Percentiles rank a stretch among this genome's conserved stretches.
Evolutionary conservation across 1,139 yeast species (phyloP).

Genomic region (Hyphopichia buzzinii): DNA sequence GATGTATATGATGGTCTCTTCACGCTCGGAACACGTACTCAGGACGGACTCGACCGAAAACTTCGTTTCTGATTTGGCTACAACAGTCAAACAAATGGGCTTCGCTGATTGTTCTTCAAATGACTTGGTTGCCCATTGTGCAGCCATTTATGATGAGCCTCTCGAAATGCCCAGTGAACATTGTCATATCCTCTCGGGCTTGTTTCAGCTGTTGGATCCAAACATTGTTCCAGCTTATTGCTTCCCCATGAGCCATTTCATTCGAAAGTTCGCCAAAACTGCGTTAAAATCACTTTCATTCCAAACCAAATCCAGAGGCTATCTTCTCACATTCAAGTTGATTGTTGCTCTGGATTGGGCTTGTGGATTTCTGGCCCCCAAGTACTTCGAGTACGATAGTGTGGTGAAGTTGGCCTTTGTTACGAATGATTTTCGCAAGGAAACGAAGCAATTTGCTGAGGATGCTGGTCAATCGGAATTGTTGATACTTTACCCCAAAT

Average conservation of each 20-base stretch:
- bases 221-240: constrained; percentile 15
- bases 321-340: too few species aligned
- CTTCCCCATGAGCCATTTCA: constrained; percentile 14
- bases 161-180: background rate
- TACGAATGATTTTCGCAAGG: too few species aligned
- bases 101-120: background rate
- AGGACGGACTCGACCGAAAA: background rate
- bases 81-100: background rate
- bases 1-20: background rate
- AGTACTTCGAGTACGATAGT: too few species aligned
- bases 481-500: too few species aligned
- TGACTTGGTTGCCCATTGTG: background rate
- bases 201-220: constrained; percentile 1
- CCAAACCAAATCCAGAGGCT: too few species aligned
- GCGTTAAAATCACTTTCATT: too few species aligned
- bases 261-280: background rate
- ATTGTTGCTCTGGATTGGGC: background rate
- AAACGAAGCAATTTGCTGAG: too few species aligned
- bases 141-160: background rate
- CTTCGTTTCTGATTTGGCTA: background rate
- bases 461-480: too few species aligned
- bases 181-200: background rate
- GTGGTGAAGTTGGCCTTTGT: too few species aligned
- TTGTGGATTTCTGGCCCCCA: background rate
- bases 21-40: background rate